phyloP scores from a whole-genome alignment of 768 basidiomycete genomes.

The Leccinellum luteum region DNA sequence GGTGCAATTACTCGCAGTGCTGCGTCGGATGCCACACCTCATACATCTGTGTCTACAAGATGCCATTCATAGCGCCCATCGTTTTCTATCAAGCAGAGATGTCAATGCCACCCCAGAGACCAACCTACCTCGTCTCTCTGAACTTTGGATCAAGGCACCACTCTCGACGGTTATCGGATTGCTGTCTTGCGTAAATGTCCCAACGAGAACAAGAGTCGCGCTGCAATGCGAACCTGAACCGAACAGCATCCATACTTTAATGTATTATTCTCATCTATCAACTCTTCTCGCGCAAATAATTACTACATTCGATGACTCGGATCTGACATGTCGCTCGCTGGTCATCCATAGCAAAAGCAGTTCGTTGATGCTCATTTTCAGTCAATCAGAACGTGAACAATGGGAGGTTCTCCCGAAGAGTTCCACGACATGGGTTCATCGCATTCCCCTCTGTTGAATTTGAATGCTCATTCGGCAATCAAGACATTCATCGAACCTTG shows the following conservation, averaged over 20 bases:
- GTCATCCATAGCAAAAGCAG: not conserved
- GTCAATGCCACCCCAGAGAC: not conserved
- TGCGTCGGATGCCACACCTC: constrained; percentile 35
- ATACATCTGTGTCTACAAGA: constrained; percentile 32
- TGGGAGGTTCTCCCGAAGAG: not conserved
- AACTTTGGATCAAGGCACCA: not conserved
- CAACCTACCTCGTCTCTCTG: constrained; percentile 2
- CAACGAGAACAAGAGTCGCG: not conserved
- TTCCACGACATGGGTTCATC: not conserved
- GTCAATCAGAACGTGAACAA: not conserved
- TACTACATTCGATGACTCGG: not conserved
- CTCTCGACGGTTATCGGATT: too few species aligned
- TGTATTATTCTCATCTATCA: too few species aligned
- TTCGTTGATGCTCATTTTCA: not conserved
- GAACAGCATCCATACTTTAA: too few species aligned
- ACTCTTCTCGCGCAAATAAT: not conserved
- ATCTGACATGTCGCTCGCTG: not conserved
- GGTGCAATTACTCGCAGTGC: constrained; percentile 29
- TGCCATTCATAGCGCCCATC: constrained; percentile 19
- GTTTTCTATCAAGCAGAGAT: not conserved
- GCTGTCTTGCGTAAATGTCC: constrained; percentile 10
- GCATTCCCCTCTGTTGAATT: not conserved
- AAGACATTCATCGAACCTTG: not conserved
- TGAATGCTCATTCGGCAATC: not conserved
- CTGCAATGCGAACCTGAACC: too few species aligned